Conservation (phyloP, 768 basidiomycete species). For the Rhodotorula kratochvilovae region DNA sequence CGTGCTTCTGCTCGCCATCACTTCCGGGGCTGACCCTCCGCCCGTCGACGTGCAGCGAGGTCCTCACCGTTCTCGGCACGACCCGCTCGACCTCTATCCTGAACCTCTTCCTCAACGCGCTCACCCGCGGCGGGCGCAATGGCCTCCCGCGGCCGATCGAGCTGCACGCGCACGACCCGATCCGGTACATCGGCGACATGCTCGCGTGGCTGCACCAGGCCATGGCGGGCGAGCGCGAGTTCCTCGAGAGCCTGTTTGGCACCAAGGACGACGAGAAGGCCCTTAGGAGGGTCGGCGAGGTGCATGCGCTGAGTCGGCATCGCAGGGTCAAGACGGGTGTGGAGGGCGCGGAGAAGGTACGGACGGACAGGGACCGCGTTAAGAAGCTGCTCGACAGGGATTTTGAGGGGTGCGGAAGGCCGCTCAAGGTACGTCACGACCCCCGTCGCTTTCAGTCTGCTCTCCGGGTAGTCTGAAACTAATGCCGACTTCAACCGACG, state of each 20-base stretch:
- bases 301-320: slow-evolving; percentile 20
- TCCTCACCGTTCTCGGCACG: slow-evolving; percentile 68
- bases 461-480: slow-evolving; percentile 51
- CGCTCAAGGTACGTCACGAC: slow-evolving; percentile 64
- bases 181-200: slow-evolving; percentile 96
- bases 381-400: slow-evolving; percentile 72
- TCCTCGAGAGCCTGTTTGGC: slow-evolving; percentile 79
- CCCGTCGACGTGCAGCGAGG: slow-evolving; percentile 56
- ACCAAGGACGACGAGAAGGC: slow-evolving; percentile 52
- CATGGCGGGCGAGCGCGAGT: slow-evolving; percentile 90
- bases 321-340: slow-evolving; percentile 54
- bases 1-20: slow-evolving; percentile 20
- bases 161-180: slow-evolving; percentile 93
- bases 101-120: slow-evolving; percentile 69
- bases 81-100: slow-evolving; percentile 76
- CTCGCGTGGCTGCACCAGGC: slow-evolving; percentile 96
- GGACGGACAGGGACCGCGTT: slow-evolving; percentile 60
- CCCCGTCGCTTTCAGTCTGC: not conserved
- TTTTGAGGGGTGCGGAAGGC: slow-evolving; percentile 75
- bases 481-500: slow-evolving; percentile 53
- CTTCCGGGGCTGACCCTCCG: slow-evolving; percentile 40
- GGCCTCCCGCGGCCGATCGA: slow-evolving; percentile 78
- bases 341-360: slow-evolving; percentile 54
- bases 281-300: slow-evolving; percentile 64
- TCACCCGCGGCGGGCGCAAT: slow-evolving; percentile 80